phyloP scores from a whole-genome alignment of 306 rosid species.

The Cyamopsis tetragonoloba region DNA sequence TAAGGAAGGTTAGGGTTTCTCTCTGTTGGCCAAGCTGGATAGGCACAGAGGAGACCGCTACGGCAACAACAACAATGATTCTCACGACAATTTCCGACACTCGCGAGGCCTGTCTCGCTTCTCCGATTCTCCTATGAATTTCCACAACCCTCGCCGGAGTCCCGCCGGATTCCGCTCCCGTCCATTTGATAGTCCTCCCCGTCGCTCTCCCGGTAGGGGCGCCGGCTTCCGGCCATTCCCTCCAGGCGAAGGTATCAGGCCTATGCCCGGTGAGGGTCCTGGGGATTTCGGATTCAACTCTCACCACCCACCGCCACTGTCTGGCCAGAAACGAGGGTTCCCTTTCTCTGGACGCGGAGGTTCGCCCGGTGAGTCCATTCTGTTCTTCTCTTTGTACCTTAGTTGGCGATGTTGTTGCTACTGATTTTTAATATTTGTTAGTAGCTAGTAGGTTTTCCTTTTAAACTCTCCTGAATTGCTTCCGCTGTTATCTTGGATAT shows the following conservation, averaged over 20 bases:
- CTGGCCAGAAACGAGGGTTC: conserved; percentile 80
- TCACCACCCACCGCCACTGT: conserved; percentile 44
- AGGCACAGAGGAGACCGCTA: conserved; percentile 87
- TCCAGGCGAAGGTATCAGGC: conserved; percentile 26
- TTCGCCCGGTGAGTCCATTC: conserved; percentile 60
- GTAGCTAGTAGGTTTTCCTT: neutral
- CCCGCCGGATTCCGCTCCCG: conserved; percentile 47
- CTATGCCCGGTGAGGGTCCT: conserved; percentile 21
- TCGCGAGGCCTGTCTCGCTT: conserved; percentile 53
- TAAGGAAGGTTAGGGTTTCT: conserved; percentile 50
- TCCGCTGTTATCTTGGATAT: neutral
- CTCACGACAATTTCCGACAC: conserved; percentile 42
- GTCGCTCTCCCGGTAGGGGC: conserved; percentile 46
- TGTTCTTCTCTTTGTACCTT: neutral
- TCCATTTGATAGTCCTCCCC: conserved; percentile 59
- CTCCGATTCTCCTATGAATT: conserved; percentile 58
- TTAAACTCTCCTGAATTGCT: neutral
- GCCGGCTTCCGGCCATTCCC: conserved; percentile 44
- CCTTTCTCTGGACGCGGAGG: conserved; percentile 53
- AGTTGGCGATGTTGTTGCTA: neutral
- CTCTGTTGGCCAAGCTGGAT: conserved; percentile 69
- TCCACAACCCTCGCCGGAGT: conserved; percentile 42
- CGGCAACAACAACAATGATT: conserved; percentile 35
- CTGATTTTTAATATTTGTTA: neutral
- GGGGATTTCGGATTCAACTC: conserved; percentile 47